Base-by-base conservation (phyloP, 1,284 basidiomycete genomes). In the Trametes hirsuta region DNA sequence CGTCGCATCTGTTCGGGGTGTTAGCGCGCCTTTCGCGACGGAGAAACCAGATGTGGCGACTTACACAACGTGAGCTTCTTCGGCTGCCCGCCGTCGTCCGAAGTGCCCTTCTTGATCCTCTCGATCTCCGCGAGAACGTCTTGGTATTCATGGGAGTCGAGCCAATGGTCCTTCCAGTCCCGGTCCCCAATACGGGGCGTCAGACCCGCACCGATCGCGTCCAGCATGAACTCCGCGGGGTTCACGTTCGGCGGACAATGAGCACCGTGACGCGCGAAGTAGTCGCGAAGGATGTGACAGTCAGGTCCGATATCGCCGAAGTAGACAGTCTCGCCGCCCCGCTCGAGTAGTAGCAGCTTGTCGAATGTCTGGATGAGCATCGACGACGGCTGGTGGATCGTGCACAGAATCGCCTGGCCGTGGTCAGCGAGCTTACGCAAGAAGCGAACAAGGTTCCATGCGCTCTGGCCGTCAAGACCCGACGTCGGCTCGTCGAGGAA, bases 381-480 rank as follows among this genome's bases (percentile, higher is more conserved):
- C 18, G 83, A 78, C 2, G 82, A 83, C 18, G 91, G 91, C 69
- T 93, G 91, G 70, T 96, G 95, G 66, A 91, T 90, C 1, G 76
- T 77, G 83, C 91, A 77, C 76, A 90, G 61, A 82, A 90, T 90
- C 18, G 93, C 92, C 74, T 95, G 93, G 3, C 95, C 95, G 69
- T 88, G 87, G 66, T 90, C 85, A 4, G 93, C 93, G 36, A 97
- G 84, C 71, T 94, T 94, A 30, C 89, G 82, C 55, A 97, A 76
- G 79, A 96, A 90, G 24, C 90, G 86, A 44, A 95, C 85, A 47
- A 96, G 80, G 68, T 91, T 90, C 88, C 88, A 95, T 1, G 94
- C 93, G 50, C 87, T 84, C 69, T 91, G 93, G 12, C 89, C 90
- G 70, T 96, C 94, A 50, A 75, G 61, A 51, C 75, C 73, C 2